Evolutionary conservation across 768 basidiomycete species (phyloP), one percentile per base, ranked within the genome.

Genomic region (Lactarius psammicola): DNA sequence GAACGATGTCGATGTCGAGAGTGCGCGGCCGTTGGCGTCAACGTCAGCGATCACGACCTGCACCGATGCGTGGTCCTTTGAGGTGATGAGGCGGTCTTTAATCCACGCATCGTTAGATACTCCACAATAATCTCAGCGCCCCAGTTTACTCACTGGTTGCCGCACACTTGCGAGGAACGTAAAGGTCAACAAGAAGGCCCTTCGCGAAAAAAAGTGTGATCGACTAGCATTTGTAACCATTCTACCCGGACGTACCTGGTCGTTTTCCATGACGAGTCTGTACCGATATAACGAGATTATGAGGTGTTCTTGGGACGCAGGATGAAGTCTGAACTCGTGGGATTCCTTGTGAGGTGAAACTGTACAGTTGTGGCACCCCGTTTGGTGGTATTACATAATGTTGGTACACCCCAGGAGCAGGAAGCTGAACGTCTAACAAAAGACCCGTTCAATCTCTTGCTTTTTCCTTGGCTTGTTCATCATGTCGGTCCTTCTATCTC

Each of bases 101-200:
- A 13, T 56, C 65, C 54, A 33, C 36, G 67, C 4, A 51, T 55
- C 17, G 56, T 72, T 13, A 68, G 34, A 34, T 20, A 40, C 36
- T 66, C 13, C 49, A 49, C 34, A 31, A 17, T 28, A 34, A 28
- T 53, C 53, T 49, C 26, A 44, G 23, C 9, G 44, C 28, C 23
- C 42, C 18, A 23, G 18, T n/a, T 36, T 65, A 86, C 92, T 76
- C 75, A 97, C 95, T 95, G 73, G 95, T 96, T 62, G 95, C 95
- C 76, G 94, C 87, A 79, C 97, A 98, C 81, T 98, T 98, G 85
- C 97, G 93, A 80, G 97, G 97, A 76, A 98, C 95, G 83, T 99
- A 99, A 80, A 99, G 95, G 85, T 98, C 97, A 76, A 99, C 97
- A 78, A 99, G 95, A 77, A 92, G 84, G 81, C 97, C 96, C 93